These are phyloP conservation scores for Gardenia jasminoides DNA, from an alignment of 257 asterid species.

Conservation along the genomic window DNA sequence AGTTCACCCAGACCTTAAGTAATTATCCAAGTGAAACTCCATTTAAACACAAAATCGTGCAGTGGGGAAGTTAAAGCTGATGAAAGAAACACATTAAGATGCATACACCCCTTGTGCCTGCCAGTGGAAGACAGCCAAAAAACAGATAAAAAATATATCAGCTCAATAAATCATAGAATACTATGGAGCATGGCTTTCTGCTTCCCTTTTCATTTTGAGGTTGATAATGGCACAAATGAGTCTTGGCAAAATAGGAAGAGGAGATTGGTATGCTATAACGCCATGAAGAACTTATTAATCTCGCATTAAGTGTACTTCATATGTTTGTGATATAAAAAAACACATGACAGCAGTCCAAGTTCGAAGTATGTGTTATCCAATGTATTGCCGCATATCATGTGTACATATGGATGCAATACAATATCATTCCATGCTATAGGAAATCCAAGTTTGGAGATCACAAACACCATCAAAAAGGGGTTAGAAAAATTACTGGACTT, in stretches of 20 bases:
- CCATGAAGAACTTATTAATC: not conserved
- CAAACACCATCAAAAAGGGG: not conserved
- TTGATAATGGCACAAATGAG: not conserved
- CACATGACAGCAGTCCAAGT: not conserved
- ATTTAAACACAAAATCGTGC: not conserved
- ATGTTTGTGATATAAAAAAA: not conserved
- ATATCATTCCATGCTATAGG: not conserved
- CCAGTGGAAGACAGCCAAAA: not conserved
- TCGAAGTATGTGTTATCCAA: not conserved
- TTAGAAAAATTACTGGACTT: not conserved
- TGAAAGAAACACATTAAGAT: not conserved
- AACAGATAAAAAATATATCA: not conserved
- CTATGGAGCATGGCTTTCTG: not conserved
- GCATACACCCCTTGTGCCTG: not conserved
- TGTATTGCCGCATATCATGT: not conserved
- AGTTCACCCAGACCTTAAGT: not conserved
- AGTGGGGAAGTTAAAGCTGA: not conserved
- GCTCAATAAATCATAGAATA: not conserved
- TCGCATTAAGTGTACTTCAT: not conserved
- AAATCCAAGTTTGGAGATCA: not conserved
- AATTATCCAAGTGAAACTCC: not conserved
- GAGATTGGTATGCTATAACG: not conserved
- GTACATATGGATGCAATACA: not conserved
- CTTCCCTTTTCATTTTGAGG: not conserved
- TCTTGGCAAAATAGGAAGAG: not conserved